Evolutionary conservation across 2,329 filamentous ascomycete species (phyloP).

Genomic region (Fusarium pilosicola): DNA sequence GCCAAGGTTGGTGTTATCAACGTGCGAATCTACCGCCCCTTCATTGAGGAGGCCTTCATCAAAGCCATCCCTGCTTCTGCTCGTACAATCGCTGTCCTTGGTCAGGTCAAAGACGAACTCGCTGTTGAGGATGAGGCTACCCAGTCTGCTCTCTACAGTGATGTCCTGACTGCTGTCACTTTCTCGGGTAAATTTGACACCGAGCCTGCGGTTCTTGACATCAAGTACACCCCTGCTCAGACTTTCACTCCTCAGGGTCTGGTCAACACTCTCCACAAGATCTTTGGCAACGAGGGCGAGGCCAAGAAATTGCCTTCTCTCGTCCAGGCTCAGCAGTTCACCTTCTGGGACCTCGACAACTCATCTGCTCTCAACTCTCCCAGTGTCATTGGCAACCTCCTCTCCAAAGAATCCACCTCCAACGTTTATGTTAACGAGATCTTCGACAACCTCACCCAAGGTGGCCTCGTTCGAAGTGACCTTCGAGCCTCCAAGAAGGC

Average conservation of each 20-base stretch:
- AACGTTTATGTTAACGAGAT: constrained; percentile 70
- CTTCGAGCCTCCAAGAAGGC: constrained; percentile 84
- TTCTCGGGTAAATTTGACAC: constrained; percentile 76
- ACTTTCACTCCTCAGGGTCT: constrained; percentile 66
- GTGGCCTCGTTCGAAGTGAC: constrained; percentile 85
- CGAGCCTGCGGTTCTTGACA: constrained; percentile 75
- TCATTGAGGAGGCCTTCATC: constrained; percentile 94
- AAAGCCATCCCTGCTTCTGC: constrained; percentile 79
- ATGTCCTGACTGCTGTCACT: constrained; percentile 85
- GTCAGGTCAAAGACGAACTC: constrained; percentile 81
- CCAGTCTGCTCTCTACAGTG: constrained; percentile 89
- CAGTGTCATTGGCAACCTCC: constrained; percentile 64
- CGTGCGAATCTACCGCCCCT: constrained; percentile 93
- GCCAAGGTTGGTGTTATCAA: constrained; percentile 87
- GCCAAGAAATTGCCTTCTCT: constrained; percentile 54
- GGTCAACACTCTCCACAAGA: constrained; percentile 60
- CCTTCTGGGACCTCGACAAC: constrained; percentile 91
- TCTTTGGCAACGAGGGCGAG: constrained; percentile 65
- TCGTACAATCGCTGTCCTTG: constrained; percentile 83
- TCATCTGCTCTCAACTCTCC: constrained; percentile 75
- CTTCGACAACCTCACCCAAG: constrained; percentile 74
- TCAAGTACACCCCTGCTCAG: constrained; percentile 85
- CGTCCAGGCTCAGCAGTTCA: constrained; percentile 80
- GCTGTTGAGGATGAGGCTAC: constrained; percentile 78
- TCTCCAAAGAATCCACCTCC: constrained; percentile 77